These are phyloP conservation scores for Thalassiosira mediterranea DNA, from an alignment of 352 stramenopile species.

Conservation along the genomic window DNA sequence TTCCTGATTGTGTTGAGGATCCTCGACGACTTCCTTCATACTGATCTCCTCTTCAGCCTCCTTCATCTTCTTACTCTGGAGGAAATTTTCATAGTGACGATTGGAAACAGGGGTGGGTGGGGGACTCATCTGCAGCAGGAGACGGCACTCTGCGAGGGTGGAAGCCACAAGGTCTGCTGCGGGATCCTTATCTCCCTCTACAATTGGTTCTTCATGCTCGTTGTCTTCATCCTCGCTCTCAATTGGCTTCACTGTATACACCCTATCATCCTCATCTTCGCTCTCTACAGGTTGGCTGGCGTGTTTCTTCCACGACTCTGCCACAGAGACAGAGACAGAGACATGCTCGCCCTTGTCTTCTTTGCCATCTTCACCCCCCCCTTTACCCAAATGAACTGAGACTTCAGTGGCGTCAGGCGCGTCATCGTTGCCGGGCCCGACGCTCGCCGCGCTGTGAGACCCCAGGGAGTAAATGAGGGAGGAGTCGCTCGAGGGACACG, in stretches of 20 bases:
- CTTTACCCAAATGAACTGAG: no score
- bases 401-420: no score
- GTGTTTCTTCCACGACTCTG: conserved; percentile 1
- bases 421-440: no score
- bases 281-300: no score
- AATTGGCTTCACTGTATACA: neutral
- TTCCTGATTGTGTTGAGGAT: no score
- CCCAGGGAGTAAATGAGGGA: conserved; percentile 2
- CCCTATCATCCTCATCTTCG: neutral
- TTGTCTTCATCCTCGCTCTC: conserved; percentile 1
- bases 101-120: conserved; percentile 23
- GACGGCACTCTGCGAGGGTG: conserved; percentile 46
- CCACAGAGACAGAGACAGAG: neutral
- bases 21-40: neutral
- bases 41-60: neutral
- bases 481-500: neutral
- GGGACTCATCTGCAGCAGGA: conserved; percentile 42
- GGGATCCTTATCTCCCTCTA: no score
- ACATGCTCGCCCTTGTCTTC: no score
- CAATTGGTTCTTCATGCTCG: neutral
- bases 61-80: neutral
- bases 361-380: no score
- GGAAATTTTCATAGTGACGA: neutral
- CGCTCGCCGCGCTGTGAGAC: no score
- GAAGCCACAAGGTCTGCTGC: conserved; percentile 31